Conservation (phyloP, 345 rosid genomes). For the Euphorbia tirucalli region DNA sequence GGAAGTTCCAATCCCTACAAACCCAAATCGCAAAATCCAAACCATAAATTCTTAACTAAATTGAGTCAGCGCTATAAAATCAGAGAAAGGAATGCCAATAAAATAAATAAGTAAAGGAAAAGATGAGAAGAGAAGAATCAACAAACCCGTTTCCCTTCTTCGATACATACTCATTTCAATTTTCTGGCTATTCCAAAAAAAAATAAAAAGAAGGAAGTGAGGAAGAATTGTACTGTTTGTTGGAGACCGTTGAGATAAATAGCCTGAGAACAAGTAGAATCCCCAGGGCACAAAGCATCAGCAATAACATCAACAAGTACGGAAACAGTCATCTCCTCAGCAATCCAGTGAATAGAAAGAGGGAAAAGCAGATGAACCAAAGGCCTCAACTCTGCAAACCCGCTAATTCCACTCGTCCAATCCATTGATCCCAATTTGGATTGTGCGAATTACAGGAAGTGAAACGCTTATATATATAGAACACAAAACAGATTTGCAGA, state of each 20-base stretch:
- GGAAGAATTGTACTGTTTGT: conserved; percentile 37
- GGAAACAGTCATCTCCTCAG: conserved; percentile 62
- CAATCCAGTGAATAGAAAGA: conserved; percentile 50
- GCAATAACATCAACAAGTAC: conserved; percentile 57
- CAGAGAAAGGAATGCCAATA: too few species aligned
- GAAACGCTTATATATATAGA: neutral
- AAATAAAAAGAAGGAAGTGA: neutral
- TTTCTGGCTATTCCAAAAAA: too few species aligned
- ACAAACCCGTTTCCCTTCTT: too few species aligned
- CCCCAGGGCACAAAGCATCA: conserved; percentile 47
- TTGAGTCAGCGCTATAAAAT: neutral
- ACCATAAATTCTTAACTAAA: neutral
- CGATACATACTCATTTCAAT: too few species aligned
- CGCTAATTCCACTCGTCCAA: conserved; percentile 12
- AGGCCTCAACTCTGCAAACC: conserved; percentile 40
- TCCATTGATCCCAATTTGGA: conserved; percentile 14
- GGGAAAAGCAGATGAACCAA: conserved; percentile 46
- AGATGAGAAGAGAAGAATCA: too few species aligned
- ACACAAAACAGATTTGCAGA: too few species aligned
- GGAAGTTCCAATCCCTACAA: neutral
- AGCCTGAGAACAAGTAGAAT: conserved; percentile 44
- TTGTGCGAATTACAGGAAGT: neutral
- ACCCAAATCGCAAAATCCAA: neutral
- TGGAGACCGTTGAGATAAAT: conserved; percentile 53
- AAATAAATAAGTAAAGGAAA: too few species aligned